phyloP scores from a whole-genome alignment of 495 filamentous ascomycete genomes.

The Penicillium lagena region DNA sequence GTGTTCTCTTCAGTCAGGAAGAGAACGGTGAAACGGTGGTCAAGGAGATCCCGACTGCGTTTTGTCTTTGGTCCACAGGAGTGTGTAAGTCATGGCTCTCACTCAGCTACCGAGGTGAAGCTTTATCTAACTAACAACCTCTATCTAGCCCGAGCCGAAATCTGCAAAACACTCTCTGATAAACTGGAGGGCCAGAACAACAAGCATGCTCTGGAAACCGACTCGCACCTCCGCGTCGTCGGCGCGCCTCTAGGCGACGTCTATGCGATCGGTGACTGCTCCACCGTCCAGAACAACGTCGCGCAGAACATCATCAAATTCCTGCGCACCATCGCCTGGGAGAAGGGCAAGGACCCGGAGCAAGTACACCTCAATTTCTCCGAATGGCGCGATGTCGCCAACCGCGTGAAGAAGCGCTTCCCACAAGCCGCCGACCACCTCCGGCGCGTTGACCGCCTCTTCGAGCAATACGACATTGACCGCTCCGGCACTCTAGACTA shows the following conservation, averaged over 20 bases:
- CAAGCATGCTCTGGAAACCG: constrained; percentile 87
- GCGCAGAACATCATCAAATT: constrained; percentile 82
- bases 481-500: constrained; percentile 90
- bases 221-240: constrained; percentile 85
- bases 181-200: constrained; percentile 80
- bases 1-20: constrained; percentile 82
- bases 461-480: constrained; percentile 88
- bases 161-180: constrained; percentile 65
- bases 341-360: constrained; percentile 82
- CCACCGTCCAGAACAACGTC: constrained; percentile 94
- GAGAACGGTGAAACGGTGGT: constrained; percentile 66
- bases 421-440: constrained; percentile 91
- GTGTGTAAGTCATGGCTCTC: constrained; percentile 44
- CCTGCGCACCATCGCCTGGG: constrained; percentile 84
- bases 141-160: constrained; percentile 62
- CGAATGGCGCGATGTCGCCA: constrained; percentile 82
- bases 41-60: constrained; percentile 93
- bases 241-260: constrained; percentile 92
- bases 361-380: constrained; percentile 73
- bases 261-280: constrained; percentile 95
- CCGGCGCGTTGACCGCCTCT: constrained; percentile 80
- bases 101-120: too few species aligned
- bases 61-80: constrained; percentile 97
- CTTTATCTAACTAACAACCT: background rate
- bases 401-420: constrained; percentile 78